Evolutionary conservation across 345 rosid genomes (phyloP), one percentile per base, ranked within the genome.

Genomic region (Kernera saxatilis): DNA sequence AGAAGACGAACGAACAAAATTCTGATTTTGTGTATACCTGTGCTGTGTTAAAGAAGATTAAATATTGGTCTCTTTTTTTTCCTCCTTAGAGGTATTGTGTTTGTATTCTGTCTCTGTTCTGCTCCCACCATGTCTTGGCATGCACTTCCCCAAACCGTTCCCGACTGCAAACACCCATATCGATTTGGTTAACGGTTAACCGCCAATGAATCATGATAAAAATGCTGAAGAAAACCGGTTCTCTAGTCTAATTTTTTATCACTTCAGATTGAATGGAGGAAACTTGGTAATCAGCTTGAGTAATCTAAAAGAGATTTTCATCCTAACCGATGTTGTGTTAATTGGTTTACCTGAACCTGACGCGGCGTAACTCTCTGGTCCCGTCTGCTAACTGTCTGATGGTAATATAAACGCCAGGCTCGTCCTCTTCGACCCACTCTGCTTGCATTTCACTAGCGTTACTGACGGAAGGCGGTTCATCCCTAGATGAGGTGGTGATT

Each of bases 41-140:
- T 75, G 78, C 44, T 75, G 56, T 52, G 73, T 41, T 67, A 51
- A 51, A 50, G 67, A 59, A 35, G 70, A 75, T 17, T 75, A 52
- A 61, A 75, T 26, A 22, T 18, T 67, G 66, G 49, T 35, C 57
- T 60, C 35, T 35, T 18, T 39, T 30, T n/a, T 7, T 29, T 6
- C 2, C 44, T 54, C 32, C 36, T 82, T 81, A 93, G 70, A 93
- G 91, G 84, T 93, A 93, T 71, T 89, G 97, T 74, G 90, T 75
- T 83, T 93, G 97, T 91, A 93, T 93, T 59, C 98, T 87, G 55
- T 89, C 98, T 72, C 97, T 86, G 82, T 93, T 93, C 83, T 87
- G 91, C 74, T 93, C 98, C 98, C 98, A 93, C 98, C 98, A 93
- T 60, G 51, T 64, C 83, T 93, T 93, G 2, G 98, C 98, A 8